Base-by-base conservation (phyloP, 306 rosid species). In the Spatholobus suberectus region DNA sequence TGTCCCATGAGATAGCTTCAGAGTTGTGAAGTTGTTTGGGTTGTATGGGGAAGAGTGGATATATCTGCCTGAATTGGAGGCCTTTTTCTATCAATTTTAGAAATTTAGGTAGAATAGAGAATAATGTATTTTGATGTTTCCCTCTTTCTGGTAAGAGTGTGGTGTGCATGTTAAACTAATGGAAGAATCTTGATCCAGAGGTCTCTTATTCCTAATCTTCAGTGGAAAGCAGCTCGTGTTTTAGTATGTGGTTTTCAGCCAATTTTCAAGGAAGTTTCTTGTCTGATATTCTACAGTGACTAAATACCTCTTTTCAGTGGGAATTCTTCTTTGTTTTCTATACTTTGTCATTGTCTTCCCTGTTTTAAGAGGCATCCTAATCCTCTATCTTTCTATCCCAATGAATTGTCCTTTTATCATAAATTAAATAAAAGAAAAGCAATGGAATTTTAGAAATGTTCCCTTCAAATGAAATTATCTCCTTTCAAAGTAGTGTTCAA, bases 391-490 rank as follows among this genome's bases (percentile, higher is more conserved):
- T 40, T 26, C 27, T 58, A 26, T 24, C 57, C 34, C 14, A 75
- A 40, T 76, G 70, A 40, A 76, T 9, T 67, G 3, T 20, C 71
- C 38, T n/a, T 13, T 14, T 37, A 27, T 70, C 20, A 40, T 3
- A 29, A 51, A 66, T 15, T 18, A 66, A 71, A 24, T 51, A 15
- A 63, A 43, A 59, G 11, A 43, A 14, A 43, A 73, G 41, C 15
- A 61, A 58, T 17, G 5, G 8, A 75, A 81, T 15, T 54, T 67
- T 38, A 47, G 37, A 43, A 38, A 43, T 54, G 55, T 75, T 55
- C 63, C 70, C 27, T 75, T 41, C 66, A 70, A 46, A 58, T 70
- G 78, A 76, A 59, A 47, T 54, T 75, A 66, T 54, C 38, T 46
- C 61, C 40, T 58, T 41, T 49, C 35, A 29, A 70, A 77, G 74